Evolutionary conservation across 2,329 filamentous ascomycete genomes (phyloP).

Genomic region (Neofusicoccum parvum): DNA sequence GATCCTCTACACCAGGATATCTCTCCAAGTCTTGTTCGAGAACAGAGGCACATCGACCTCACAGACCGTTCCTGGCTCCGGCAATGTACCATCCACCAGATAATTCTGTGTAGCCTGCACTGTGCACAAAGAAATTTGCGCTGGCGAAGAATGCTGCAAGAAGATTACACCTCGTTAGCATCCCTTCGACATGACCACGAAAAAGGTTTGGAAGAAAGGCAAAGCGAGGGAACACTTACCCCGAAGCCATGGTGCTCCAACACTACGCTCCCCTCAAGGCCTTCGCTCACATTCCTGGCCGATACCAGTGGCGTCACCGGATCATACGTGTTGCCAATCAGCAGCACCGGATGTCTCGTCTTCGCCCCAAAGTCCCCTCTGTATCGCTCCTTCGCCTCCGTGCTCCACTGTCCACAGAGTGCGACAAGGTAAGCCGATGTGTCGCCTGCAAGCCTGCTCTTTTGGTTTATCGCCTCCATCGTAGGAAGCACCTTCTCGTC

Average conservation of each 20-base stretch:
- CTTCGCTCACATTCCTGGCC: constrained; percentile 42
- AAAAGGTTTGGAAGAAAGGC: neutral
- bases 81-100: constrained; percentile 21
- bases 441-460: neutral
- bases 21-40: neutral
- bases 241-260: constrained; percentile 46
- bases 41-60: constrained; percentile 17
- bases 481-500: no score
- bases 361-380: constrained; percentile 27
- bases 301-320: constrained; percentile 1
- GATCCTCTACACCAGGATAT: no score
- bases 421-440: neutral
- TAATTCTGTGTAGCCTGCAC: constrained; percentile 21
- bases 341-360: neutral
- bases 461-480: no score
- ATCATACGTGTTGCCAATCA: neutral
- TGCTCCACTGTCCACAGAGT: constrained; percentile 40
- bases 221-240: constrained; percentile 10
- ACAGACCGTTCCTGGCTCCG: constrained; percentile 22
- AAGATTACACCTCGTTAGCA: neutral
- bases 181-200: no score
- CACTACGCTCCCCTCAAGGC: constrained; percentile 48
- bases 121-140: constrained; percentile 23
- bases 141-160: constrained; percentile 18
- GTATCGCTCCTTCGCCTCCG: constrained; percentile 38